Evolutionary conservation across 306 rosid species (phyloP).

Genomic region (Herpetospermum pedunculosum): DNA sequence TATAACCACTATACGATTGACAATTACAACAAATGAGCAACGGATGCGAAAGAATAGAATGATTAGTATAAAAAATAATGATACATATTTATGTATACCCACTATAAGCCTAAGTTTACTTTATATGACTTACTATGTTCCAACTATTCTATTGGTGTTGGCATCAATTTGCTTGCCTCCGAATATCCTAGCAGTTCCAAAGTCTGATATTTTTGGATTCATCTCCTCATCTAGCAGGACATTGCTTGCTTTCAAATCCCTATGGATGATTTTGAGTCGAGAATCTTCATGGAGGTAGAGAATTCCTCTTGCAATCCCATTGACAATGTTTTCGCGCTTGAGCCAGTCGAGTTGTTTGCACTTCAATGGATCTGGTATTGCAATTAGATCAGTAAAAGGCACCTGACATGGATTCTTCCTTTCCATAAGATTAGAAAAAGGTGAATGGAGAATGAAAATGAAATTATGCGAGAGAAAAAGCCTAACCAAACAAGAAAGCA

Average conservation of each 20-base stretch:
- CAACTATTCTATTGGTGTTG: constrained; percentile 31
- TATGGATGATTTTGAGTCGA: constrained; percentile 3
- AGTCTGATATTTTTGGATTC: constrained; percentile 18
- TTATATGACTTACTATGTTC: constrained; percentile 29
- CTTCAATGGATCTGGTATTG: constrained; percentile 14
- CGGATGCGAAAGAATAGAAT: neutral
- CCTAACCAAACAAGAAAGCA: constrained; percentile 33
- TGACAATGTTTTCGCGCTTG: constrained; percentile 20
- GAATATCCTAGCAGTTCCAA: constrained; percentile 32
- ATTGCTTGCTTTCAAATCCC: neutral
- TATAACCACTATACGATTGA: neutral
- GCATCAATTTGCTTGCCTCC: constrained; percentile 26
- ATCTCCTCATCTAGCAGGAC: constrained; percentile 20
- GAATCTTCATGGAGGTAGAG: constrained; percentile 29
- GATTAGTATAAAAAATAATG: too few species aligned
- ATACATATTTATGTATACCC: too few species aligned
- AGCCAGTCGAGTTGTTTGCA: constrained; percentile 23
- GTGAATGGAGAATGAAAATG: neutral
- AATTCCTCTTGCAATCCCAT: constrained; percentile 26
- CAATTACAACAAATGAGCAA: neutral
- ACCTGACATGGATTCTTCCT: neutral
- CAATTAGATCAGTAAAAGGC: neutral
- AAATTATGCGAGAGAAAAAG: neutral
- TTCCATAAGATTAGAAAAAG: neutral
- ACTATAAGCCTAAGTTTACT: too few species aligned